Evolutionary conservation across 2,329 filamentous ascomycete genomes (phyloP).

Genomic region (Grosmannia serpens): DNA sequence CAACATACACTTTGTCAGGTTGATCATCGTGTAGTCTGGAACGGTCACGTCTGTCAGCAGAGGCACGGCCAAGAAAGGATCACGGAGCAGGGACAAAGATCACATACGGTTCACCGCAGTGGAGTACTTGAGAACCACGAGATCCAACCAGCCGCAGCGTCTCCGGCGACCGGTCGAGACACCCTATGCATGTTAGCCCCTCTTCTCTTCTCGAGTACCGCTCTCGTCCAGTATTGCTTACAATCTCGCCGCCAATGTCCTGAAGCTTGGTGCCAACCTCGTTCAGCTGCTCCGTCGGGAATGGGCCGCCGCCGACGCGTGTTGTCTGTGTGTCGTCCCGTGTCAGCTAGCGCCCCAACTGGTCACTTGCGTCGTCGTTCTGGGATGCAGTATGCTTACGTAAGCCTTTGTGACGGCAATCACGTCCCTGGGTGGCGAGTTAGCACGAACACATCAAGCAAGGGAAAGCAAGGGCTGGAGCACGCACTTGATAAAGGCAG

Average conservation of each 20-base stretch:
- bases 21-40: constrained; percentile 46
- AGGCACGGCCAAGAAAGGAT: background rate
- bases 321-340: constrained; percentile 33
- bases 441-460: background rate
- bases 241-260: constrained; percentile 16
- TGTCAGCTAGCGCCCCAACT: background rate
- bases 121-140: constrained; percentile 57
- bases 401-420: constrained; percentile 58
- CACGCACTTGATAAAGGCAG: constrained; percentile 6
- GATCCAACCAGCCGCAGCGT: constrained; percentile 48
- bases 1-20: constrained; percentile 36
- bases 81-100: no score
- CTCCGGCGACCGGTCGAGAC: constrained; percentile 43
- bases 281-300: constrained; percentile 43
- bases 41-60: constrained; percentile 16
- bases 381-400: background rate
- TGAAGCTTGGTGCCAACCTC: constrained; percentile 28
- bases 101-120: constrained; percentile 10
- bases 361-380: background rate
- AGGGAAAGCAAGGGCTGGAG: no score
- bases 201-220: background rate
- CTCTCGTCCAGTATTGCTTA: background rate
- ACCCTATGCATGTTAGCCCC: constrained; percentile 5
- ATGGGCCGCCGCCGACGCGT: constrained; percentile 45
- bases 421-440: constrained; percentile 26